Evolutionary conservation across 1,284 basidiomycete genomes (phyloP), one percentile per base, ranked within the genome.

Genomic region (Puccinia hordei): DNA sequence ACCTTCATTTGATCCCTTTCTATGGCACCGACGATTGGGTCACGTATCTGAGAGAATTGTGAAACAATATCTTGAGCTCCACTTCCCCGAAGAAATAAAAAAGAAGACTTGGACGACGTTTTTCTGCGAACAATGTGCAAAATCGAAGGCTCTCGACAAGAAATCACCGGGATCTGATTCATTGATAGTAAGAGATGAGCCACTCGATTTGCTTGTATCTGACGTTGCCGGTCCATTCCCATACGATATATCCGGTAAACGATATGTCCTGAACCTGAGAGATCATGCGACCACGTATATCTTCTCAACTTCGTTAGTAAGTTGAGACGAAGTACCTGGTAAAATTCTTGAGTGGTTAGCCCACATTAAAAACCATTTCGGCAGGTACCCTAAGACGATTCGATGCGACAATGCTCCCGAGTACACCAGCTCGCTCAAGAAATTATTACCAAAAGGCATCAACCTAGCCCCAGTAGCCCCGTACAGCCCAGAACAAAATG

Each of bases 401-500:
- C 6, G 46, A 8, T 13, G 9, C 27, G 55, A 73, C 33, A 73
- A 13, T 30, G 53, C n/a, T 44, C 53, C 5, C 12, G 53, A 55
- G 17, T 22, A n/a, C 22, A 55, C 24, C 5, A 19, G 5, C 4
- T 27, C 17, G 8, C 24, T 65, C 3, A 30, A n/a, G 46, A 73
- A 22, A 55, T 13, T 33, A 9, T 41, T 55, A 9, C 24, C 24
- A 38, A 15, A 12, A 3, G 76, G 76, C 1, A 59, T 79, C 9
- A 8, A 1, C 0, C 30, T 35, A 33, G 38, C 49, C 12, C 9
- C 51, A 9, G 35, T 44, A 9, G 12, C 24, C 1, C 78, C 69
- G 2, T 73, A 63, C 30, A 24, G 61, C 33, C 78, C 68, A 0
- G 57, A 79, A 46, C 49, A 72, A 10, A 72, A 72, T 10, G 69